Conservation (phyloP, 148 eudicot genomes). For the Gaultheria prostrata region DNA sequence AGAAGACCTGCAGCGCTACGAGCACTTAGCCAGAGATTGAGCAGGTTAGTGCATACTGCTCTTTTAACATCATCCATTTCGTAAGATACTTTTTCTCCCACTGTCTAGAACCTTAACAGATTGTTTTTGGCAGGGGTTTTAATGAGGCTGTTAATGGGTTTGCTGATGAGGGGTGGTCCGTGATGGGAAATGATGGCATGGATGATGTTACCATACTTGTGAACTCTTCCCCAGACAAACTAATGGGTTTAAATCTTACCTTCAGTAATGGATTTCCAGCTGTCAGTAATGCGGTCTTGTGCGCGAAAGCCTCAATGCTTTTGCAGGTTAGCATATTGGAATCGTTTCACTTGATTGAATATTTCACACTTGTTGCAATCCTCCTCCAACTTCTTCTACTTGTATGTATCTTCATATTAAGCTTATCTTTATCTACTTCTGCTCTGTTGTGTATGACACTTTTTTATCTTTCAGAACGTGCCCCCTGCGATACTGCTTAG, state of each 20-base stretch:
- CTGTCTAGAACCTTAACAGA: background rate
- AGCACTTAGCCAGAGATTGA: constrained; percentile 74
- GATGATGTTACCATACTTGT: constrained; percentile 80
- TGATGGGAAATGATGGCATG: constrained; percentile 73
- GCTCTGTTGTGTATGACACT: background rate
- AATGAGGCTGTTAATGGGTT: constrained; percentile 84
- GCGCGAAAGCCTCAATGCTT: constrained; percentile 93
- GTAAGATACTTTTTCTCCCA: background rate
- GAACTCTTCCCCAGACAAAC: constrained; percentile 73
- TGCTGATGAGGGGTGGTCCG: constrained; percentile 81
- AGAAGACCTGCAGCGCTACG: constrained; percentile 78
- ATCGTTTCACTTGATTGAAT: constrained; percentile 5
- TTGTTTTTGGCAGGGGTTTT: constrained; percentile 54
- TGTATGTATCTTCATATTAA: background rate
- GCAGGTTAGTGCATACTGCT: constrained; percentile 40
- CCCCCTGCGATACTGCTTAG: constrained; percentile 91
- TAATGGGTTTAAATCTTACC: constrained; percentile 65
- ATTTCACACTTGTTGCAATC: background rate
- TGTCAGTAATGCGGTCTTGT: constrained; percentile 61
- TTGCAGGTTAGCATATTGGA: constrained; percentile 45
- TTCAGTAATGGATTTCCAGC: constrained; percentile 70
- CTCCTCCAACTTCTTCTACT: background rate
- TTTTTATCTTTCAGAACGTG: constrained; percentile 64
- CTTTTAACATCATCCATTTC: background rate
- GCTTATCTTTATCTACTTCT: background rate